These are phyloP conservation scores for Metahyphopichia silvanorum DNA, from an alignment of 805 yeast species.

Conservation along the genomic window DNA sequence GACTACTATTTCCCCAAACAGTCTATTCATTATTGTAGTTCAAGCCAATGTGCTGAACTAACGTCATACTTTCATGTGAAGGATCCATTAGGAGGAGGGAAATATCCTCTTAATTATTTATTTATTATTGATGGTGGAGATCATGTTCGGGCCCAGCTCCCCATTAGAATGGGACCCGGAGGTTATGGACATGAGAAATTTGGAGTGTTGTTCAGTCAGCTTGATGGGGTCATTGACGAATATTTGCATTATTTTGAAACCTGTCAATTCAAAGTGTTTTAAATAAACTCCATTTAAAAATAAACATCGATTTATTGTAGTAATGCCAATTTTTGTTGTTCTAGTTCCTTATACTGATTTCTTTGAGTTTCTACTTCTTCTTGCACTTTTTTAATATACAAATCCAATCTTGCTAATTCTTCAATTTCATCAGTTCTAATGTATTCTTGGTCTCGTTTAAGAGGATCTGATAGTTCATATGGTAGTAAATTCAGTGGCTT, in stretches of 20 bases:
- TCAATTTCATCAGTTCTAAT: slow-evolving; percentile 38
- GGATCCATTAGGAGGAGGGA: slow-evolving; percentile 37
- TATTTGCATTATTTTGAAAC: slow-evolving; percentile 4
- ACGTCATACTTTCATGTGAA: slow-evolving; percentile 20
- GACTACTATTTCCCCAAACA: neutral
- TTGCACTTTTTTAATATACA: slow-evolving; percentile 33
- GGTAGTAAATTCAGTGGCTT: slow-evolving; percentile 60
- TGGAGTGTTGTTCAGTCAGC: slow-evolving; percentile 13
- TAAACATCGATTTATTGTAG: slow-evolving; percentile 19
- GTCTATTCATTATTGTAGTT: neutral
- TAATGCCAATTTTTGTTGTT: slow-evolving; percentile 38
- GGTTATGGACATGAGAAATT: slow-evolving; percentile 17
- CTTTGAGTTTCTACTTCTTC: slow-evolving; percentile 41
- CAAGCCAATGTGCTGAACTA: slow-evolving; percentile 17
- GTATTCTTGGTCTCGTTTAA: slow-evolving; percentile 39
- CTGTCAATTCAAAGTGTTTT: neutral
- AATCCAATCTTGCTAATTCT: slow-evolving; percentile 39
- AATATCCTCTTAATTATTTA: slow-evolving; percentile 29
- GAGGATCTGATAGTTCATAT: slow-evolving; percentile 27
- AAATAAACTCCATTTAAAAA: no score
- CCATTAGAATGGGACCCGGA: slow-evolving; percentile 12
- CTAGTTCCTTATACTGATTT: slow-evolving; percentile 36
- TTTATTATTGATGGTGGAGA: slow-evolving; percentile 14
- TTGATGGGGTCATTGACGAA: slow-evolving; percentile 8
- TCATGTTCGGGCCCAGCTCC: slow-evolving; percentile 13